Conservation (phyloP, 352 stramenopile species). For the Phytophthora idaei region DNA sequence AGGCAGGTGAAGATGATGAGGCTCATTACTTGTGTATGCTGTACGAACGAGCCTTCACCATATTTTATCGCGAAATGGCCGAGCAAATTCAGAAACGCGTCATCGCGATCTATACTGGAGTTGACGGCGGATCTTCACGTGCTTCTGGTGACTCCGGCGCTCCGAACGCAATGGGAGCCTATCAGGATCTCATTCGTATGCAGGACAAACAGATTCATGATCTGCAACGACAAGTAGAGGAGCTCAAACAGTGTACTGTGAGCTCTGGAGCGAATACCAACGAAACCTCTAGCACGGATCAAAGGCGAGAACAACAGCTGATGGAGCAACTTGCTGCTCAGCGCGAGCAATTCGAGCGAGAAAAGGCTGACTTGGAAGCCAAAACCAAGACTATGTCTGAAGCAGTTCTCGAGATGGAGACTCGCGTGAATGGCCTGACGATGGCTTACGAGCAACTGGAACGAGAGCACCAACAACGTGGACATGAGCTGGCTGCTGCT, state of each 20-base stretch:
- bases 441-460: slow-evolving; percentile 63
- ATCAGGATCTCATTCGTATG: slow-evolving; percentile 83
- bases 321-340: slow-evolving; percentile 19
- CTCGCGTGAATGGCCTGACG: slow-evolving; percentile 49
- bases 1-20: slow-evolving; percentile 11
- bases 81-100: slow-evolving; percentile 71
- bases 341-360: slow-evolving; percentile 33
- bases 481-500: slow-evolving; percentile 6
- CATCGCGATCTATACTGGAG: slow-evolving; percentile 64
- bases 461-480: slow-evolving; percentile 38
- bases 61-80: slow-evolving; percentile 50
- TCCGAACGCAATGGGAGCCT: slow-evolving; percentile 49
- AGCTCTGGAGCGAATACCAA: neutral
- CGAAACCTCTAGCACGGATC: neutral
- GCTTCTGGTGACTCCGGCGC: slow-evolving; percentile 16
- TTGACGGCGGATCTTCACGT: slow-evolving; percentile 24
- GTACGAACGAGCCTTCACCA: slow-evolving; percentile 69
- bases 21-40: slow-evolving; percentile 66
- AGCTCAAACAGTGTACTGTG: slow-evolving; percentile 19
- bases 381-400: slow-evolving; percentile 36
- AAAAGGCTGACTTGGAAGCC: slow-evolving; percentile 42
- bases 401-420: slow-evolving; percentile 43
- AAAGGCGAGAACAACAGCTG: slow-evolving; percentile 6
- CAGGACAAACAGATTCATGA: slow-evolving; percentile 78
- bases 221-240: slow-evolving; percentile 43